These are phyloP conservation scores for Vaucheria bursata DNA, from an alignment of 352 stramenopile genomes.

Conservation along the genomic window DNA sequence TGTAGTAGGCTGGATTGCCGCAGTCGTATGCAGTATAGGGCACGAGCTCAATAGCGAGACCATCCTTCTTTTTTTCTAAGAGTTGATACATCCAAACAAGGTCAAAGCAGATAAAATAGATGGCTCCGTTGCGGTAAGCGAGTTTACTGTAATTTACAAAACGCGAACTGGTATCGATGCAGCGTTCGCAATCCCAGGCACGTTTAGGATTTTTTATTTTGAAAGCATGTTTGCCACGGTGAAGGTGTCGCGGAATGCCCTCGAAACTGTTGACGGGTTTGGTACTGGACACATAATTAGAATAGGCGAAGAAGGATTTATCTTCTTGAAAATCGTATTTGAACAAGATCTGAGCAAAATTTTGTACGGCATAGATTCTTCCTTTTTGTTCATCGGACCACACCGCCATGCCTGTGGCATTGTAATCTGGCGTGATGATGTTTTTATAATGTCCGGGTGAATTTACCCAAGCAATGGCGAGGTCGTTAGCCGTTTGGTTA, in stretches of 20 bases:
- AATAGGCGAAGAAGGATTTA: neutral
- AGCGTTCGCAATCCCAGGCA: neutral
- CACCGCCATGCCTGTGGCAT: neutral
- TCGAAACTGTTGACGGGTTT: neutral
- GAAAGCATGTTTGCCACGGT: neutral
- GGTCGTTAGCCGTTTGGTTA: too few species aligned
- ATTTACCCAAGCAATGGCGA: too few species aligned
- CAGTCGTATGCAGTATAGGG: neutral
- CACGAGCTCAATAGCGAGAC: neutral
- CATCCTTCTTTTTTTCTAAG: neutral
- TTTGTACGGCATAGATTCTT: neutral
- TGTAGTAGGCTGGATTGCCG: neutral
- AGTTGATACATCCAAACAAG: neutral
- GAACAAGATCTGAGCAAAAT: neutral
- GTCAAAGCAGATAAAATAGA: neutral
- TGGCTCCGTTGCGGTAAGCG: too few species aligned
- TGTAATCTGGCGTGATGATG: neutral
- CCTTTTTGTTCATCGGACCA: neutral
- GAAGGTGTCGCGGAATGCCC: neutral
- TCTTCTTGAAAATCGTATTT: neutral
- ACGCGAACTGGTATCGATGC: neutral
- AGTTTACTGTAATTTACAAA: too few species aligned
- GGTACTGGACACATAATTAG: neutral
- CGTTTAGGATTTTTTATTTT: neutral
- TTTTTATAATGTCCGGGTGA: conserved; percentile 5